phyloP scores from a whole-genome alignment of 139 green algal genomes.

The Chlorella sp. region DNA sequence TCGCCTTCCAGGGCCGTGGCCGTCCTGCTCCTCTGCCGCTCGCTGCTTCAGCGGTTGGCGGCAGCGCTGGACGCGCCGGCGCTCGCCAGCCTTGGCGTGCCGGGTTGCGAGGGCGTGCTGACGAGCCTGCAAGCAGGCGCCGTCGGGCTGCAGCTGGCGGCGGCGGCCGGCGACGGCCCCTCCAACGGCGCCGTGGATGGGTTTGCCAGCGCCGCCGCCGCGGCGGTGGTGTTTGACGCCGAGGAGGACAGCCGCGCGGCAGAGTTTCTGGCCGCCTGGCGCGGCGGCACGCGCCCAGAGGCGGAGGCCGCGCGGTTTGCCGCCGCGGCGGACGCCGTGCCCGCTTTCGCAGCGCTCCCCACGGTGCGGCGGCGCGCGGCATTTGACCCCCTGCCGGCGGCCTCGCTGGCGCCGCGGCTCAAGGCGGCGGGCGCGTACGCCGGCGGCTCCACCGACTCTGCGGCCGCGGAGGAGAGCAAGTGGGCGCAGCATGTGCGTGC shows the following conservation, averaged over 20 bases:
- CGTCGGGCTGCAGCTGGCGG: background rate
- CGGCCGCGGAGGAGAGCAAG: background rate
- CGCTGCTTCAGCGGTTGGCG: constrained; percentile 24
- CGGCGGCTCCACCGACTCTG: background rate
- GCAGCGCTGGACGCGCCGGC: constrained; percentile 2
- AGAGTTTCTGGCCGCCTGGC: constrained; percentile 2
- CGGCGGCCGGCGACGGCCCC: background rate
- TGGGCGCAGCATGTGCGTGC: constrained; percentile 1
- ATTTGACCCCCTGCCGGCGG: constrained; percentile 6
- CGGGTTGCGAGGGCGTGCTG: background rate
- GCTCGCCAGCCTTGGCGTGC: constrained; percentile 12
- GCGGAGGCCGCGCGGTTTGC: background rate
- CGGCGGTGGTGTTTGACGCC: background rate
- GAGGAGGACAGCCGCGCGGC: constrained; percentile 13
- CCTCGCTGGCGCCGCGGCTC: constrained; percentile 4
- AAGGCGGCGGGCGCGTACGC: background rate
- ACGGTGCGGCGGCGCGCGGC: background rate
- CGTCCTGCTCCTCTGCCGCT: constrained; percentile 32
- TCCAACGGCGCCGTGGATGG: no score
- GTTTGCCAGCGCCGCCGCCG: constrained; percentile 5
- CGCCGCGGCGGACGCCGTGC: background rate
- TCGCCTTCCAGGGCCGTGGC: no score
- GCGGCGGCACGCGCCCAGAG: background rate
- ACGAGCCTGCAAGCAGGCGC: background rate
- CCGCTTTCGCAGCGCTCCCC: constrained; percentile 5